Evolutionary conservation across 768 basidiomycete genomes (phyloP).

Genomic region (Exsudoporus frostii): DNA sequence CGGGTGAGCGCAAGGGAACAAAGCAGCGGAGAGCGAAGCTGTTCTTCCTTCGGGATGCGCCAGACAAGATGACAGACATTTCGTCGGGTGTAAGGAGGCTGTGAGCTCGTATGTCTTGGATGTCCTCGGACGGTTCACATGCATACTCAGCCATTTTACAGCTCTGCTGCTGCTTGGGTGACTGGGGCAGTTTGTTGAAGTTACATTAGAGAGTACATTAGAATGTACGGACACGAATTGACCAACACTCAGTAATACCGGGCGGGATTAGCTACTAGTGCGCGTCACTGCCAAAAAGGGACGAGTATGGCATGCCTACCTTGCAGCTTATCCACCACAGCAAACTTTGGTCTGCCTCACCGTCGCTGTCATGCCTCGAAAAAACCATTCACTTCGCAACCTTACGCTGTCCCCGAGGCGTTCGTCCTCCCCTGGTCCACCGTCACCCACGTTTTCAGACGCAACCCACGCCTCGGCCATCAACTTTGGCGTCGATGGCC

Average conservation of each 20-base stretch:
- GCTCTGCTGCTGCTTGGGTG: background rate
- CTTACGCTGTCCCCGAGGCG: conserved; percentile 47
- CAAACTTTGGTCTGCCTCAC: conserved; percentile 10
- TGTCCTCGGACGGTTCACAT: background rate
- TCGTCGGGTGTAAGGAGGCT: conserved; percentile 41
- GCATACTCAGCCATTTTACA: conserved; percentile 5
- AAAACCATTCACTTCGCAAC: conserved; percentile 54
- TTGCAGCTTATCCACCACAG: conserved; percentile 15
- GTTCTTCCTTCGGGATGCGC: conserved; percentile 78
- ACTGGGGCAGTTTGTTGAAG: background rate
- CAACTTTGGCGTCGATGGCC: conserved; percentile 72
- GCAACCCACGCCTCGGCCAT: conserved; percentile 74
- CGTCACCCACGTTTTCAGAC: conserved; percentile 84
- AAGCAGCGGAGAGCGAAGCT: conserved; percentile 74
- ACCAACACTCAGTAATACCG: background rate
- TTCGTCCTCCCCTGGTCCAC: conserved; percentile 53
- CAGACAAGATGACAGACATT: conserved; percentile 81
- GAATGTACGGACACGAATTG: background rate
- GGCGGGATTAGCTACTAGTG: background rate
- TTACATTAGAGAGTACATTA: conserved; percentile 5
- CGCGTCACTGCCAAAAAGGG: conserved; percentile 16
- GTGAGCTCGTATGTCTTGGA: conserved; percentile 19
- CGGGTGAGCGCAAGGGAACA: conserved; percentile 44
- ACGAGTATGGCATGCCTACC: conserved; percentile 2
- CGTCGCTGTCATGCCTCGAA: conserved; percentile 41